A percentile compares a stretch with the other conserved stretches of the same genome.
phyloP scores from a whole-genome alignment of 1,284 basidiomycete species.

The Rhizoctonia solani region DNA sequence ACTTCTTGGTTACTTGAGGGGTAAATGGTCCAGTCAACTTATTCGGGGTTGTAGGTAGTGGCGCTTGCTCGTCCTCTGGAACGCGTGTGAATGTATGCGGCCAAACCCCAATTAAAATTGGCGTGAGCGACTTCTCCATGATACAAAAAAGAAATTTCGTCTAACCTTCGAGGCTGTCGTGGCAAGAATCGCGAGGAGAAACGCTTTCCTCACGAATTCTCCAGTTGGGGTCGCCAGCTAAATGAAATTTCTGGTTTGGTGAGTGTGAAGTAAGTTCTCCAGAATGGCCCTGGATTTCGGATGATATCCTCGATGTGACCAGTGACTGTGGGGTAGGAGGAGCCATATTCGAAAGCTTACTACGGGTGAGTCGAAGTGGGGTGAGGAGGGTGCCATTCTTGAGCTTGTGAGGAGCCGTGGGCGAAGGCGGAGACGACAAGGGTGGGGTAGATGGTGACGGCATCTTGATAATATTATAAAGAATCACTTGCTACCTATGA shows the following conservation, averaged over 20 bases:
- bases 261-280: not conserved
- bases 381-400: slow-evolving; percentile 8
- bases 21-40: slow-evolving; percentile 22
- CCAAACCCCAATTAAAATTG: not conserved
- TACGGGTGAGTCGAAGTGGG: slow-evolving; percentile 8
- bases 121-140: not conserved
- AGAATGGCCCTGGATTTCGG: not conserved
- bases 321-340: slow-evolving; percentile 23
- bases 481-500: not conserved
- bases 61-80: not conserved
- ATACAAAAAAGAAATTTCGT: not conserved
- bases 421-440: slow-evolving; percentile 7
- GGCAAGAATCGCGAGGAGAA: not conserved
- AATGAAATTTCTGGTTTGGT: not conserved
- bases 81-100: slow-evolving; percentile 28
- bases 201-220: slow-evolving; percentile 4
- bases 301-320: not conserved
- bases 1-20: slow-evolving; percentile 13
- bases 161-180: not conserved
- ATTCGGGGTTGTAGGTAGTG: not conserved
- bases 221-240: slow-evolving; percentile 13
- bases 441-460: slow-evolving; percentile 14
- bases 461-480: not conserved
- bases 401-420: not conserved
- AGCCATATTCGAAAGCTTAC: not conserved